These are phyloP conservation scores for Senna tora DNA, from an alignment of 306 rosid genomes.

Conservation along the genomic window DNA sequence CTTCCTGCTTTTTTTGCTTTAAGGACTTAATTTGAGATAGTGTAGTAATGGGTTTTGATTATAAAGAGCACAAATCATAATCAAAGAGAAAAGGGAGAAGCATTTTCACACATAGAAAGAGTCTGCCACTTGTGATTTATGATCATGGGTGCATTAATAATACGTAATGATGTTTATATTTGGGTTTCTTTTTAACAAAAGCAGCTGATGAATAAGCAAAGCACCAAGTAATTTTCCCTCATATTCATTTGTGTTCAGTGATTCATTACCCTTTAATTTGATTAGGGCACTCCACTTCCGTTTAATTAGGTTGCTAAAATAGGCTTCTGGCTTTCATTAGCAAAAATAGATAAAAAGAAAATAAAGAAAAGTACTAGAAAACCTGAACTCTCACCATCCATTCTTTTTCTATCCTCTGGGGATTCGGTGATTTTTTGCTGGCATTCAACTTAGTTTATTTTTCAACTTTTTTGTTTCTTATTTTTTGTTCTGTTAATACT, in stretches of 20 bases:
- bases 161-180: constrained; percentile 16
- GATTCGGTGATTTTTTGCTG: background rate
- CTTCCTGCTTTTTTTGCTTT: constrained; percentile 27
- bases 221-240: constrained; percentile 33
- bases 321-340: background rate
- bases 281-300: constrained; percentile 36
- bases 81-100: constrained; percentile 24
- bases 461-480: background rate
- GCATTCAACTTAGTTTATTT: constrained; percentile 2
- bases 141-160: constrained; percentile 27
- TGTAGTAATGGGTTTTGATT: constrained; percentile 17
- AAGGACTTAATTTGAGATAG: constrained; percentile 25
- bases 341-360: background rate
- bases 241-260: constrained; percentile 22
- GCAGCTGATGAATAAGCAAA: constrained; percentile 38
- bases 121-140: background rate
- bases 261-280: constrained; percentile 14
- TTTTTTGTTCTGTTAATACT: too few relatives aligned
- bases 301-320: constrained; percentile 11
- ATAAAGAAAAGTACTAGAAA: background rate
- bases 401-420: background rate
- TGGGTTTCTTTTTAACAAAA: constrained; percentile 32
- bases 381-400: background rate
- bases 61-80: constrained; percentile 8
- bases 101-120: constrained; percentile 10